Conservation (phyloP, 768 basidiomycete species). For the Cyclocybe aegerita region DNA sequence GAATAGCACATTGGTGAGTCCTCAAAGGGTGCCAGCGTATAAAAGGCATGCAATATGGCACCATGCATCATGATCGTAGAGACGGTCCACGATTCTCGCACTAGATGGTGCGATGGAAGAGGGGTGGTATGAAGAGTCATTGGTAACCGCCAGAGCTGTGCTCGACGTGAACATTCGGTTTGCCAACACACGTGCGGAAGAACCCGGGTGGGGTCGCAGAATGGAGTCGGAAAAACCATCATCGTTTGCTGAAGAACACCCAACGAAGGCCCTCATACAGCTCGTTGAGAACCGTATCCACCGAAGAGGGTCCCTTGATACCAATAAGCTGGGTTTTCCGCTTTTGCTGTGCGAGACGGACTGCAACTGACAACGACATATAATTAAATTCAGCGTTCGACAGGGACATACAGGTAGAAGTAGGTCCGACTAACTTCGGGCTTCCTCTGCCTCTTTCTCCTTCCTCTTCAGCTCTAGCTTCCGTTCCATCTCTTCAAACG, state of each 20-base stretch:
- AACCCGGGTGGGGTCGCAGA: too few relatives aligned
- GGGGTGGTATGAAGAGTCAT: too few relatives aligned
- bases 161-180: too few relatives aligned
- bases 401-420: neutral
- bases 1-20: too few relatives aligned
- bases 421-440: constrained; percentile 22
- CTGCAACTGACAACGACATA: constrained; percentile 5
- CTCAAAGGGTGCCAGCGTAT: too few relatives aligned
- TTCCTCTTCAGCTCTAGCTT: constrained; percentile 48
- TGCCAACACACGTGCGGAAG: too few relatives aligned
- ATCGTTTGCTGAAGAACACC: constrained; percentile 50
- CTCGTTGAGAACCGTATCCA: constrained; percentile 14
- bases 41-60: too few relatives aligned
- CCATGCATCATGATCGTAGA: too few relatives aligned
- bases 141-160: too few relatives aligned
- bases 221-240: constrained; percentile 2
- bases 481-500: constrained; percentile 74
- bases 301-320: constrained; percentile 1
- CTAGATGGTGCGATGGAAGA: too few relatives aligned
- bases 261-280: constrained; percentile 49
- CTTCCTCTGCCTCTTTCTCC: constrained; percentile 7
- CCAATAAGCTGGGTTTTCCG: constrained; percentile 4
- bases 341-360: neutral
- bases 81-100: too few relatives aligned
- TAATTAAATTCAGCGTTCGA: constrained; percentile 1